These are phyloP conservation scores for Daldinia childiae DNA, from an alignment of 495 filamentous ascomycete species.

Conservation along the genomic window DNA sequence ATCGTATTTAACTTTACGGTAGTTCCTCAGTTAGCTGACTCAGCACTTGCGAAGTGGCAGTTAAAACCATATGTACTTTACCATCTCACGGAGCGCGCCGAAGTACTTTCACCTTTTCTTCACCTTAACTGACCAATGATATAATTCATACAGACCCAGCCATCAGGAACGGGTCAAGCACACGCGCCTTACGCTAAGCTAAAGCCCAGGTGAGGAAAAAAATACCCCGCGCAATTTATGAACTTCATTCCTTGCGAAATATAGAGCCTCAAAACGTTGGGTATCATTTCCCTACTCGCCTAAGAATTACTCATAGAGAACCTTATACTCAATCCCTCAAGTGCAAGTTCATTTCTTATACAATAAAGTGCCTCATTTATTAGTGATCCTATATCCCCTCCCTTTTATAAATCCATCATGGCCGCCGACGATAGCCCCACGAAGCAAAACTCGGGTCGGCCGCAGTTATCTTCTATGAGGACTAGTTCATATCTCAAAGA, in stretches of 20 bases:
- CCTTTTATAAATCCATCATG: conserved; percentile 41
- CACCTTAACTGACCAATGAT: conserved; percentile 18
- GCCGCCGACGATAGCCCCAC: conserved; percentile 48
- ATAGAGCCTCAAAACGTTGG: conserved; percentile 3
- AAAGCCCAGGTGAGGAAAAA: conserved; percentile 4
- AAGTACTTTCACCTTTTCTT: not conserved
- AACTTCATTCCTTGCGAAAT: conserved; percentile 20
- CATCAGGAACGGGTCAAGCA: conserved; percentile 28
- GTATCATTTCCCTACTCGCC: conserved; percentile 6
- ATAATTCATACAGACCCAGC: conserved; percentile 23
- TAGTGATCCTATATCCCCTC: not conserved
- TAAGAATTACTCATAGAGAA: conserved; percentile 7
- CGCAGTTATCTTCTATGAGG: conserved; percentile 63
- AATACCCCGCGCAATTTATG: conserved; percentile 38
- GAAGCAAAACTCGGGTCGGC: conserved; percentile 48
- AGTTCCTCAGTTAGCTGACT: not conserved
- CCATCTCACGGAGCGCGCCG: not conserved
- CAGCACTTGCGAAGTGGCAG: not conserved
- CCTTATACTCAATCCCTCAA: not conserved
- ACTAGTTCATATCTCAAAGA: conserved; percentile 76
- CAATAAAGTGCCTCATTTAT: not conserved
- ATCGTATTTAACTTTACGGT: not conserved
- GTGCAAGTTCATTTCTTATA: not conserved
- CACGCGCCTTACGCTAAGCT: conserved; percentile 1
- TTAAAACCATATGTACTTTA: not conserved